A percentile compares a stretch with the other conserved stretches of the same genome.
Evolutionary conservation across 208 protist genomes (phyloP).

Genomic region (Acanthamoeba sp.): DNA sequence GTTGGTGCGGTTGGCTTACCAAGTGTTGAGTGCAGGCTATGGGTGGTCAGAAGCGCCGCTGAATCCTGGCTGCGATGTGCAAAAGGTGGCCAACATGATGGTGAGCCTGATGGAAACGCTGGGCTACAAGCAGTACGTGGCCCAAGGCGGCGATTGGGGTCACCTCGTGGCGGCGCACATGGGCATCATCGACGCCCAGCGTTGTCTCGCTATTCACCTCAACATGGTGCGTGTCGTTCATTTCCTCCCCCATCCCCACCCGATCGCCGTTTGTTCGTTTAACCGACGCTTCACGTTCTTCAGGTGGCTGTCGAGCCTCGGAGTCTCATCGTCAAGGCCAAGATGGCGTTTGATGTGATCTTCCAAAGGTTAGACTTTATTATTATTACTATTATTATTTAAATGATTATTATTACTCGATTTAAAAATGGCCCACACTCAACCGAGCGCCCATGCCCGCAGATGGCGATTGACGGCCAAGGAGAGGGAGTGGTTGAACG

Average conservation of each 20-base stretch:
- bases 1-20: neutral
- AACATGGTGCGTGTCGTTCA: constrained; percentile 26
- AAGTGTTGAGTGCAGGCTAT: neutral
- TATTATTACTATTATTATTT: too few species aligned
- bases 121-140: constrained; percentile 58
- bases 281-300: neutral
- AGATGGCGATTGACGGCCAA: constrained; percentile 47
- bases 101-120: constrained; percentile 34
- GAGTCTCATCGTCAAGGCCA: neutral
- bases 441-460: neutral
- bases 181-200: constrained; percentile 62
- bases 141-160: constrained; percentile 67
- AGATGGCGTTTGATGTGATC: constrained; percentile 7
- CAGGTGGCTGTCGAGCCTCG: constrained; percentile 9
- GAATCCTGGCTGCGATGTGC: neutral
- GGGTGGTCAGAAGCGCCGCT: constrained; percentile 28
- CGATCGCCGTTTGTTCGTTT: neutral
- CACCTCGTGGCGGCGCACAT: constrained; percentile 47
- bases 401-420: too few species aligned
- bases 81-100: constrained; percentile 25
- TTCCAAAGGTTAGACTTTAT: neutral
- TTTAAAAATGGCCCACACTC: too few species aligned
- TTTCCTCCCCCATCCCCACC: neutral
- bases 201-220: constrained; percentile 52
- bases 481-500: constrained; percentile 22